Evolutionary conservation across 371 early-diverging fungal species (phyloP), one percentile per base, ranked within the genome.

Genomic region (Mucor circinelloides): DNA sequence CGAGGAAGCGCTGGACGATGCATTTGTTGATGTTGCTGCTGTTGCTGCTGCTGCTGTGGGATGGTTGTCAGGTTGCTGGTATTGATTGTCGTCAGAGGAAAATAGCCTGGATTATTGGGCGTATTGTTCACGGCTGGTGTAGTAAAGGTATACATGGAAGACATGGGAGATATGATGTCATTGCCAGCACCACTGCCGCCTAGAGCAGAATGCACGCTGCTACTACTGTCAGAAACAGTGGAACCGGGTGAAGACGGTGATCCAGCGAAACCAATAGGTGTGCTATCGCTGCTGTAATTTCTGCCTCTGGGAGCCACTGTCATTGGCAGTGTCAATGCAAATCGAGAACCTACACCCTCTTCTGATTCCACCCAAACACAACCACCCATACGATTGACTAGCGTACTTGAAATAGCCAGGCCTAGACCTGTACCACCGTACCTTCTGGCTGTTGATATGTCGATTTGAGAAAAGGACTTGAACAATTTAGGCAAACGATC

Each of bases 291-390:
- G 36, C 63, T 66, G 36, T 67, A 61, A 21, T 71, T 63, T 61
- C 58, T 64, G 12, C 58, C 64, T n/a, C 66, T 52, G 21, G 69
- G 63, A 12, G 82, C 78, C 15, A 82, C 66, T 6, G 83, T 74
- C 66, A 87, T 74, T 10, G 87, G 87, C 30, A 87, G 66, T 3
- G 87, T 85, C 34, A 85, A 74, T 6, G 87, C 85, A 56, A 87
- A 87, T 6, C 85, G 63, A 0, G 86, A 85, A 27, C 87, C 87
- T 28, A 72, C 70, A 5, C 75, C 75, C 66, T 83, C 79, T 38
- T 85, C 86, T 25, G 86, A 85, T 62, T 87, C 87, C 4, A 87
- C 87, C 87, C 87, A 87, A 7, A 87, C 67, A 31, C 85, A 81
- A 10, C 87, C 87, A 13, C 86, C 86, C 87, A 87, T 87, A 58